Conservation (phyloP, 2,329 filamentous ascomycete genomes). For the Fusarium paranaense region DNA sequence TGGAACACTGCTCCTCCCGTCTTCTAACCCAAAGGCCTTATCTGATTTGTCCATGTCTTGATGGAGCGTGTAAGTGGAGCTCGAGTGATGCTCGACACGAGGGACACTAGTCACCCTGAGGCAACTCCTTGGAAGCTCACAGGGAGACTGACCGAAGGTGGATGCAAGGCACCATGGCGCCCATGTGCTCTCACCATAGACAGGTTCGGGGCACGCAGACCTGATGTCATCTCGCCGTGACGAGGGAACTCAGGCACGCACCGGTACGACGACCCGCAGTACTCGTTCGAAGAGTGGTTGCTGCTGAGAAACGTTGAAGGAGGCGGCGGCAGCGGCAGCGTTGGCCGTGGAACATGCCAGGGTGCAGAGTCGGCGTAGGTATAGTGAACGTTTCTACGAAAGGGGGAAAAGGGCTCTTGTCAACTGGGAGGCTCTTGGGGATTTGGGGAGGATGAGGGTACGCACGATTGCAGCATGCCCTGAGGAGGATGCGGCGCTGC, state of each 20-base stretch:
- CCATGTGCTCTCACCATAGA: background rate
- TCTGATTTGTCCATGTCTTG: background rate
- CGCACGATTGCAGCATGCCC: conserved; percentile 27
- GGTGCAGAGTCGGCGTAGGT: conserved; percentile 14
- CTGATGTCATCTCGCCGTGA: conserved; percentile 3
- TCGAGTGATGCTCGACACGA: background rate
- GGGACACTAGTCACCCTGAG: background rate
- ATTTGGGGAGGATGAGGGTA: background rate
- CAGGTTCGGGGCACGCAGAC: conserved; percentile 19
- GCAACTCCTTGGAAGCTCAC: conserved; percentile 16
- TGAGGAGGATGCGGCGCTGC: conserved; percentile 3
- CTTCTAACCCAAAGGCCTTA: background rate
- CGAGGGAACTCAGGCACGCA: conserved; percentile 19
- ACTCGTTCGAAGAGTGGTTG: background rate
- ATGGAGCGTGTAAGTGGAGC: background rate
- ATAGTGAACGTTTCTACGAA: conserved; percentile 13
- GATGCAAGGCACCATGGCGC: conserved; percentile 6
- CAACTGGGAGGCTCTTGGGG: background rate
- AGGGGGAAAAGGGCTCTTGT: background rate
- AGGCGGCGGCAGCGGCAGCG: background rate
- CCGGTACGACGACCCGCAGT: conserved; percentile 16
- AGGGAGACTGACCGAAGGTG: background rate
- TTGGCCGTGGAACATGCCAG: conserved; percentile 24
- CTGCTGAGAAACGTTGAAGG: conserved; percentile 1
- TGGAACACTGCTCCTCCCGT: background rate